phyloP scores from a whole-genome alignment of 306 rosid genomes.

The Trichosanthes truncata region DNA sequence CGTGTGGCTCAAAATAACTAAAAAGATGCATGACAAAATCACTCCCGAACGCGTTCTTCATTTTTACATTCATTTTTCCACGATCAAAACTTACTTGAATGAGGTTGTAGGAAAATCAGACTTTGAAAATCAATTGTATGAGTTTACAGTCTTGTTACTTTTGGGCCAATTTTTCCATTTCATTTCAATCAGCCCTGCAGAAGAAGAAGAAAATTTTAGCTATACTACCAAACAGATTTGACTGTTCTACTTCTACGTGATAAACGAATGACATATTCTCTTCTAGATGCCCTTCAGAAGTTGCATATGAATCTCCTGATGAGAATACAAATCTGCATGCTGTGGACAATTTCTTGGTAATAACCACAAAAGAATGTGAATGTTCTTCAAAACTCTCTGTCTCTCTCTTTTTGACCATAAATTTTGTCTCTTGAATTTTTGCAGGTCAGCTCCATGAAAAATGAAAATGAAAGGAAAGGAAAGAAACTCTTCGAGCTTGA shows the following conservation, averaged over 20 bases:
- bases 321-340: background rate
- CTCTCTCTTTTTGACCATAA: background rate
- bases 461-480: background rate
- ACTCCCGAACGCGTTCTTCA: background rate
- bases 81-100: background rate
- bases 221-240: background rate
- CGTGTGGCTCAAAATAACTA: too few species aligned
- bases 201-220: background rate
- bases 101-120: background rate
- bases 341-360: conserved; percentile 6
- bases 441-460: conserved; percentile 5
- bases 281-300: background rate
- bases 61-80: background rate
- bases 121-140: background rate
- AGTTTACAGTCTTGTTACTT: background rate
- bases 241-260: background rate
- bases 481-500: background rate
- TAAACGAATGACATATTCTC: background rate
- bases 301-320: background rate
- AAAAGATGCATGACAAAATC: too few species aligned
- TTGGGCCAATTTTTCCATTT: background rate
- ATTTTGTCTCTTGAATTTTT: background rate
- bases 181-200: background rate
- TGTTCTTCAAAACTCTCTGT: background rate
- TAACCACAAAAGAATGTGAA: background rate